A percentile compares a stretch with the other conserved stretches of the same genome.
Evolutionary conservation across 1,284 basidiomycete genomes (phyloP).

Genomic region (Mrakiaceae sp.): DNA sequence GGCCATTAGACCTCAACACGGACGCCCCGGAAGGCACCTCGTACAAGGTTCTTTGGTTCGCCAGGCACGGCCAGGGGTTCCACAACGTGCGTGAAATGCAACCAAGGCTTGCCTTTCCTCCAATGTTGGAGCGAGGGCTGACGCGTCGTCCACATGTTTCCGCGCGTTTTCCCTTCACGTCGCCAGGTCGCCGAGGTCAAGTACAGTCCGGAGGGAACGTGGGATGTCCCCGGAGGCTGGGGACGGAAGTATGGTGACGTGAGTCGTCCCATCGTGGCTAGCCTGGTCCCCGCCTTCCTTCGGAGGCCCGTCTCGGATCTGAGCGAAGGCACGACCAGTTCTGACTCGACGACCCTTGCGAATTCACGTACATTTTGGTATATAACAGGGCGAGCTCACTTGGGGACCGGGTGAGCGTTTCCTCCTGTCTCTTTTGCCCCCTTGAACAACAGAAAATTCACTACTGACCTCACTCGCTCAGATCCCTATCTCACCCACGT

Average conservation of each 20-base stretch:
- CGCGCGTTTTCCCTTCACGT: not conserved
- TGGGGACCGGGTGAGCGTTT: constrained; percentile 3
- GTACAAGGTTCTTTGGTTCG: constrained; percentile 16
- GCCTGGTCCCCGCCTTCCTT: too few species aligned
- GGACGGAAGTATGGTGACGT: too few species aligned
- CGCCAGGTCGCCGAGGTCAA: constrained; percentile 14
- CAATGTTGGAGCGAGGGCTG: too few species aligned
- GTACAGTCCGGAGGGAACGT: constrained; percentile 9
- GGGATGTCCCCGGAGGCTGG: not conserved
- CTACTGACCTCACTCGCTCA: not conserved
- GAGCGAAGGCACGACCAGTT: too few species aligned
- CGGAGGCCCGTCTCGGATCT: too few species aligned
- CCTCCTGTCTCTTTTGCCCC: not conserved
- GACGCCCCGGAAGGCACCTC: not conserved
- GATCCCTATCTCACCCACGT: constrained; percentile 9
- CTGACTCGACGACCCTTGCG: too few species aligned
- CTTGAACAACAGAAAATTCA: not conserved
- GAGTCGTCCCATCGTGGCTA: too few species aligned
- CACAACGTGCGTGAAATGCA: too few species aligned
- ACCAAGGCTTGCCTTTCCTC: too few species aligned
- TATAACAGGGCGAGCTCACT: not conserved
- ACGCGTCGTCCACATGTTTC: too few species aligned
- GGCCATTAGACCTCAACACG: constrained; percentile 9
- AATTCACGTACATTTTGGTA: too few species aligned
- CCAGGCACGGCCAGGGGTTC: constrained; percentile 8